Conservation (phyloP, 2,329 filamentous ascomycete species). For the Diplodia intermedia region DNA sequence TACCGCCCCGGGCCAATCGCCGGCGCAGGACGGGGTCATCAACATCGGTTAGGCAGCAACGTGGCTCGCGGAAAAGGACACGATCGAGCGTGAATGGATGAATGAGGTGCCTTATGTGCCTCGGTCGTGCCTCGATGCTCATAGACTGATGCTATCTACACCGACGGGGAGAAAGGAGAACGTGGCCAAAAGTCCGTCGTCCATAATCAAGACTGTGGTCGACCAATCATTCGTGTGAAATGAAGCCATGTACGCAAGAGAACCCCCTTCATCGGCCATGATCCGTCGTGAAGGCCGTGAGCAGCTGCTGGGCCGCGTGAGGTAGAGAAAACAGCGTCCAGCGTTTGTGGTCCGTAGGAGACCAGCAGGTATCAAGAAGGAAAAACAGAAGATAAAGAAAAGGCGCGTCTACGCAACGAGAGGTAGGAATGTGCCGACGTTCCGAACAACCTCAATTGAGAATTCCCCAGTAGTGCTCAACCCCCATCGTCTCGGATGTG, state of each 20-base stretch:
- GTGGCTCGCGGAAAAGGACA: too few relatives aligned
- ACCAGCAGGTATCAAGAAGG: not conserved
- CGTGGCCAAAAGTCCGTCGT: not conserved
- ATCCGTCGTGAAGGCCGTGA: conserved; percentile 17
- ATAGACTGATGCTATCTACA: conserved; percentile 2
- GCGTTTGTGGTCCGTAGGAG: not conserved
- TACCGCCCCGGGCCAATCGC: too few relatives aligned
- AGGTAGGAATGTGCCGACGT: not conserved
- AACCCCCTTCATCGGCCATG: not conserved
- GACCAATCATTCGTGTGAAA: conserved; percentile 1
- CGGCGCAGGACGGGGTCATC: not conserved
- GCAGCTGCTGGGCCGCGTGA: not conserved
- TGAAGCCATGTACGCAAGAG: conserved; percentile 12
- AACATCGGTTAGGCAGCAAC: not conserved
- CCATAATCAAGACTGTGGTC: not conserved
- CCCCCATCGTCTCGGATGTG: conserved; percentile 66
- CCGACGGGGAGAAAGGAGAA: not conserved
- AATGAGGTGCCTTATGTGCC: not conserved
- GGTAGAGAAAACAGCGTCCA: not conserved
- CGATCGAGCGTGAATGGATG: not conserved
- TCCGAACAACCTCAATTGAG: conserved; percentile 1
- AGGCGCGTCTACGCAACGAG: not conserved
- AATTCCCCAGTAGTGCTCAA: conserved; percentile 81
- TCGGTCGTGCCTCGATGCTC: not conserved
- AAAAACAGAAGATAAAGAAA: not conserved